phyloP scores from a whole-genome alignment of 495 filamentous ascomycete species.

The Podospora comata region DNA sequence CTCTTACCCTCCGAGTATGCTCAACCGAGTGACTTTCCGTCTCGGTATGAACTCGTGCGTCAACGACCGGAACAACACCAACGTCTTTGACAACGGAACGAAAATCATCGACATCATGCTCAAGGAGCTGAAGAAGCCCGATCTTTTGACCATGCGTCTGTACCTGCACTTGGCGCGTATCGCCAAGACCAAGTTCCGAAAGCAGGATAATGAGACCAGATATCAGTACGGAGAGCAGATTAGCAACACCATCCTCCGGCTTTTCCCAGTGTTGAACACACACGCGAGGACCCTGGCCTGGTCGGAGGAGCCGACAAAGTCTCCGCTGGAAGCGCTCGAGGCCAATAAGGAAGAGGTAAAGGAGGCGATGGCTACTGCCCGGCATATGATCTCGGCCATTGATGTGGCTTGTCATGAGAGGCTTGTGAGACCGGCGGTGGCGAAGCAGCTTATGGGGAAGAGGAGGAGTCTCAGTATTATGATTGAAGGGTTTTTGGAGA shows the following conservation, averaged over 20 bases:
- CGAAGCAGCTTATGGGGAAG: slow-evolving; percentile 24
- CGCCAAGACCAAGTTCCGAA: slow-evolving; percentile 27
- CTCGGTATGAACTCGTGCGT: slow-evolving; percentile 67
- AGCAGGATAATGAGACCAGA: slow-evolving; percentile 17
- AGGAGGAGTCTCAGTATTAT: slow-evolving; percentile 32
- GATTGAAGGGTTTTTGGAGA: slow-evolving; percentile 29
- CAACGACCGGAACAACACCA: slow-evolving; percentile 67
- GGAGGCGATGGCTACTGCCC: slow-evolving; percentile 40
- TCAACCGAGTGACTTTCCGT: slow-evolving; percentile 57
- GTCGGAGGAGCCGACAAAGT: slow-evolving; percentile 17
- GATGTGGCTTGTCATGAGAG: slow-evolving; percentile 33
- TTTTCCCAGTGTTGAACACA: slow-evolving; percentile 39
- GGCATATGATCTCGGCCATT: slow-evolving; percentile 40
- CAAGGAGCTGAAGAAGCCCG: slow-evolving; percentile 38
- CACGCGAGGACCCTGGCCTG: slow-evolving; percentile 28
- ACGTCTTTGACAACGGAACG: slow-evolving; percentile 55
- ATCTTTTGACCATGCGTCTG: slow-evolving; percentile 39
- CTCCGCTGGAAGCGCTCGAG: slow-evolving; percentile 16
- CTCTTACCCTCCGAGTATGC: slow-evolving; percentile 41
- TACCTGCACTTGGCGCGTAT: slow-evolving; percentile 42
- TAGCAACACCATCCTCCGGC: slow-evolving; percentile 34
- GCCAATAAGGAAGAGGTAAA: slow-evolving; percentile 20
- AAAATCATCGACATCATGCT: slow-evolving; percentile 58
- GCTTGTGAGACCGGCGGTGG: slow-evolving; percentile 16
- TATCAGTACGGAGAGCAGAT: slow-evolving; percentile 35